Percentiles rank a stretch among this genome's conserved stretches.
phyloP scores from a whole-genome alignment of 2,329 filamentous ascomycete species.

The Paraconiothyrium sp. region DNA sequence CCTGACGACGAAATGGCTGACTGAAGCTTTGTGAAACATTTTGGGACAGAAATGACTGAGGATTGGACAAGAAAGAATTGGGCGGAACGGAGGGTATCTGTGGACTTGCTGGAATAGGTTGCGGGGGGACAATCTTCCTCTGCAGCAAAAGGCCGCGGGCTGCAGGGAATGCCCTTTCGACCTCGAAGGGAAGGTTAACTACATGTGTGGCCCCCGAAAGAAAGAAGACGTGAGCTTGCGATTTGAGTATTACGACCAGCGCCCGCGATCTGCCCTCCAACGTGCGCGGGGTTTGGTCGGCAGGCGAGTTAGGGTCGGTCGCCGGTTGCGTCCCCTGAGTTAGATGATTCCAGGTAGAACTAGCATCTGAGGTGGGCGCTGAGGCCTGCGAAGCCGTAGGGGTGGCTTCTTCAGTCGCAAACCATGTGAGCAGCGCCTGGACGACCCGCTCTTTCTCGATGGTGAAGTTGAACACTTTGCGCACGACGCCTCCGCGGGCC shows the following conservation, averaged over 20 bases:
- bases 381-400: constrained; percentile 21
- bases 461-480: constrained; percentile 85
- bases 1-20: constrained; percentile 40
- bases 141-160: constrained; percentile 87
- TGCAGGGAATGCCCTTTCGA: constrained; percentile 84
- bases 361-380: constrained; percentile 22
- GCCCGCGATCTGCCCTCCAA: constrained; percentile 60
- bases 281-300: constrained; percentile 28
- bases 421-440: constrained; percentile 87
- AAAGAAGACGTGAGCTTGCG: constrained; percentile 93
- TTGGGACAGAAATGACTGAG: constrained; percentile 62
- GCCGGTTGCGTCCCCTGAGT: constrained; percentile 47
- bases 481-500: constrained; percentile 85
- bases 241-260: constrained; percentile 89
- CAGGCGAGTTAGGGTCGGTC: constrained; percentile 35
- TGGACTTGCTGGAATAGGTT: constrained; percentile 46
- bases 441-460: constrained; percentile 85
- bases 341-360: constrained; percentile 34
- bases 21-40: constrained; percentile 56
- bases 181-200: constrained; percentile 92
- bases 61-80: constrained; percentile 77
- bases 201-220: constrained; percentile 87
- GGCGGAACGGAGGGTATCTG: constrained; percentile 69
- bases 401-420: constrained; percentile 62
- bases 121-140: constrained; percentile 71